Evolutionary conservation across 169 alveolate species (phyloP), one percentile per base, ranked within the genome.

Genomic region (Plasmodium yoelii): DNA sequence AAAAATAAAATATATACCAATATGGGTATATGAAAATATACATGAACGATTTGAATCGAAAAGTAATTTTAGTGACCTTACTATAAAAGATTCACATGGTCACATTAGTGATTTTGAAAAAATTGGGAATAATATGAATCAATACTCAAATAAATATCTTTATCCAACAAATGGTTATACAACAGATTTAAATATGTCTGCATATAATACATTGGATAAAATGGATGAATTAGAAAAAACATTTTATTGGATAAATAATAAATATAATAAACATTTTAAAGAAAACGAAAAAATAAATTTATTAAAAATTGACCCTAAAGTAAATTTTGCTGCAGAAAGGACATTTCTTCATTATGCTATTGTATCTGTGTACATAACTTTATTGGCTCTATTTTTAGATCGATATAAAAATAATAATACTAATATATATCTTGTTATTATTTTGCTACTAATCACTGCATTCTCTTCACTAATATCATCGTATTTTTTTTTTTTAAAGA

Each of bases 241-340:
- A 15, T 63, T 28, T 44, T 64, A 34, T 9, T 63, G 87, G 87
- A 7, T 70, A 53, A 67, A 64, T 59, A 49, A 74, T 7, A 60
- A 61, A 47, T 74, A 80, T 56, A 73, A 56, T 64, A 34, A 55
- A 73, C 56, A 74, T 44, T 47, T 42, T 22, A 64, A 71, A 19
- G 68, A 22, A 49, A 49, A 56, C 46, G 72, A 88, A 19, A 71
- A 64, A 60, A 88, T 88, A n/a, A 65, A 74, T 57, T 24, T 92
- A 19, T 51, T 74, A 6, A 94, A 91, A 87, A 67, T 93, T 24
- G 97, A 94, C 57, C 97, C 97, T 19, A 94, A 94, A 88, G 74
- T 93, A 22, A 70, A 92, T 65, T 94, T 94, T 67, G 97, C 97
- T 10, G 94, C 94, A 1, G 97, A 94, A 53, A 91, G 97, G 61